Evolutionary conservation across 148 eudicot genomes (phyloP).

Genomic region (Dysphania ambrosioides): DNA sequence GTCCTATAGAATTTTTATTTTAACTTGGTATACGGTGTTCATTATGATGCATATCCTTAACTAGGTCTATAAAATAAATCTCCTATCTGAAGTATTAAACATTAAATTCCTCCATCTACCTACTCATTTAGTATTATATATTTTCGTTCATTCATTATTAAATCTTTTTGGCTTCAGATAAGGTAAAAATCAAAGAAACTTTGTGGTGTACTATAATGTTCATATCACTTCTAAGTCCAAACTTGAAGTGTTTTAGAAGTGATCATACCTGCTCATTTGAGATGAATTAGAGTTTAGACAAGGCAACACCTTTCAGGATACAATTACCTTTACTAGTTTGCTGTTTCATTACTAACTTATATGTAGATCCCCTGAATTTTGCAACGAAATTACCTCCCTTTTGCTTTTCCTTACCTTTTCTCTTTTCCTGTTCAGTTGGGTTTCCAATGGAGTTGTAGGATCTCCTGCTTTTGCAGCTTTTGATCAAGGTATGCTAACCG

Average conservation of each 20-base stretch:
- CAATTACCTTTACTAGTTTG: background rate
- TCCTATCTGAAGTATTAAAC: too few species aligned
- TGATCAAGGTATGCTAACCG: constrained; percentile 83
- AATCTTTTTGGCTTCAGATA: too few species aligned
- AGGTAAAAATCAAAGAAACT: background rate
- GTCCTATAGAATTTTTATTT: too few species aligned
- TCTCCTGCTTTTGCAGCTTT: constrained; percentile 99
- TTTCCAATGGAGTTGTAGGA: constrained; percentile 90
- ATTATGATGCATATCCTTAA: too few species aligned
- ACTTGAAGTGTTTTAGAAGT: background rate
- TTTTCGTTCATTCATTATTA: too few species aligned
- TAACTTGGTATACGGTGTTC: too few species aligned
- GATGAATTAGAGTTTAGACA: background rate
- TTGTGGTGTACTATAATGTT: background rate
- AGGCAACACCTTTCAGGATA: background rate
- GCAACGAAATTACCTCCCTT: background rate
- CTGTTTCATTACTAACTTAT: background rate
- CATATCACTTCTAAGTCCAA: background rate
- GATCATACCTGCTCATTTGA: background rate
- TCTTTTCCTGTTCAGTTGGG: constrained; percentile 58
- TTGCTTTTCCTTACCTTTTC: too few species aligned
- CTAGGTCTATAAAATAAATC: too few species aligned
- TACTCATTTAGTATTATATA: too few species aligned
- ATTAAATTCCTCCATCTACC: too few species aligned
- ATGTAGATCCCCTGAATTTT: background rate